phyloP scores from a whole-genome alignment of 2,329 filamentous ascomycete genomes.

The Sporothrix pallida region DNA sequence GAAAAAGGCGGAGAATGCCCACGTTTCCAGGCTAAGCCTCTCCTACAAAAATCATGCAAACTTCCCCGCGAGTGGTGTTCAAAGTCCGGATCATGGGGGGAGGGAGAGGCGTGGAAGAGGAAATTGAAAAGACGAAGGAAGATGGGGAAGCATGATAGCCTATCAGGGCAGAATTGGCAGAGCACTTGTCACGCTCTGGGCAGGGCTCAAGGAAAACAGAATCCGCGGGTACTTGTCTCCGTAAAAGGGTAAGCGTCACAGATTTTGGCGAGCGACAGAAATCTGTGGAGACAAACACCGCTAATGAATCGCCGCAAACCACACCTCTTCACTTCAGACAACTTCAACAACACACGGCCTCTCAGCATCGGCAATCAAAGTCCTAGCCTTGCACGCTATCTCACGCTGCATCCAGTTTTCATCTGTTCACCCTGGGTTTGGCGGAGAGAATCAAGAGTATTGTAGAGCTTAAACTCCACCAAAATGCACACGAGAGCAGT shows the following conservation, averaged over 20 bases:
- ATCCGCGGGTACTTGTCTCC: conserved; percentile 1
- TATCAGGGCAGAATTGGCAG: background rate
- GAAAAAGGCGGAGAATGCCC: too few relatives aligned
- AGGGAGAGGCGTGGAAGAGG: background rate
- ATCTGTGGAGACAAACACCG: background rate
- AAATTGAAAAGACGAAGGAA: background rate
- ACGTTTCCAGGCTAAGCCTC: background rate
- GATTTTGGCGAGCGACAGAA: background rate
- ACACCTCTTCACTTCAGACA: background rate
- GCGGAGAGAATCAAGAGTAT: too few relatives aligned
- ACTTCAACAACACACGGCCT: background rate
- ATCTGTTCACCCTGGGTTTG: background rate
- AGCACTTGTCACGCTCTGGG: too few relatives aligned
- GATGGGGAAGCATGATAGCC: background rate
- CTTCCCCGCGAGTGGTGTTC: background rate
- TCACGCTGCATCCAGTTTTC: background rate
- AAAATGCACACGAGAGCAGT: background rate
- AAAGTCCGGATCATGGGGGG: background rate
- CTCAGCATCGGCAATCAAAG: conserved; percentile 18
- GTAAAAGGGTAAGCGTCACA: background rate
- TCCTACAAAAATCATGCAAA: background rate
- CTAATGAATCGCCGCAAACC: conserved; percentile 5
- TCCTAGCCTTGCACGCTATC: conserved; percentile 19
- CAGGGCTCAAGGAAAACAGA: conserved; percentile 3
- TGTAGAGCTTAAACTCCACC: background rate